Base-by-base conservation (phyloP, 331 rosid species). In the Malus hybrid region DNA sequence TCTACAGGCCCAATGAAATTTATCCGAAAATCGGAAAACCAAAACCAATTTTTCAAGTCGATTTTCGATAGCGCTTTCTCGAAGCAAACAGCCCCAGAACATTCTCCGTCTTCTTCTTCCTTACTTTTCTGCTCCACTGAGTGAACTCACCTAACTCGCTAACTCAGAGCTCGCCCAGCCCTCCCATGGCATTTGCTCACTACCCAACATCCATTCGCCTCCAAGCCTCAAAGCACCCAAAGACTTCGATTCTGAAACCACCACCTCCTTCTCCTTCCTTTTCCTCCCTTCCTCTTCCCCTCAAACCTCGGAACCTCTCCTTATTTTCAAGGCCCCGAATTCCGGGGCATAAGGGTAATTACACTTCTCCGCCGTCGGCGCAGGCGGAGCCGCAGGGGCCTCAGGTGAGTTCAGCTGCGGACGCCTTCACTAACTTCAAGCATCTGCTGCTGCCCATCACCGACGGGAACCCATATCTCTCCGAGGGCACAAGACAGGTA, bases 401-500 rank as follows among this genome's bases (percentile, higher is more conserved):
- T 42, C 91, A 86, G 79, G 82, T 78, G 8, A 85, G 80, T 73
- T 69, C 83, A 36, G 90, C 83, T 12, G 75, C 69, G 5, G 97
- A 89, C 79, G 89, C 92, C 55, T 87, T 87, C 62, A 84, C 88
- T 5, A 79, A 86, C 7, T 90, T 93, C 89, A 90, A 90, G 88
- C 96, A 89, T 78, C 69, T 93, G 59, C 97, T 93, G 73, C 83
- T 93, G 79, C 98, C 98, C 57, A 85, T 93, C 72, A 89, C 95
- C 1, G 97, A 93, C 83, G 83, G 97, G 74, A 93, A 87, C 75
- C 96, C 97, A 20, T 90, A 82, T 79, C 97, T 93, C 44, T 87
- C 98, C 0, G 98, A 93, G 73, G 97, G 98, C 63, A 87, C 97
- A 7, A 87, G 82, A 84, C 98, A 89, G 89, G 98, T 93, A 60